phyloP scores from a whole-genome alignment of 805 yeast genomes.

The Pichia rugopelliculosa region DNA sequence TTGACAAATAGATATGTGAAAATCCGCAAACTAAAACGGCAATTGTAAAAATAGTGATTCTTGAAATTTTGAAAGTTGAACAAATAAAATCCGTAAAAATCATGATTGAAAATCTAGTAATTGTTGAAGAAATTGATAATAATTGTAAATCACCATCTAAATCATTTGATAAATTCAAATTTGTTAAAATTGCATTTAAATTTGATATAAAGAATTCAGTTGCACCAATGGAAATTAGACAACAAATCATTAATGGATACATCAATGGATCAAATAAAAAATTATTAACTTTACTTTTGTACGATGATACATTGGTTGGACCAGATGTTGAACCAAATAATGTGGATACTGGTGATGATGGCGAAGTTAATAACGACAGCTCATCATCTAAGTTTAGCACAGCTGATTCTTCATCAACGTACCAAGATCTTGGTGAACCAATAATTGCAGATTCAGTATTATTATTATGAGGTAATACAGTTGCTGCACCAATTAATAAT shows the following conservation, averaged over 20 bases:
- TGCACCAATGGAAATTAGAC: slow-evolving; percentile 71
- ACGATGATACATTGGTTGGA: slow-evolving; percentile 3
- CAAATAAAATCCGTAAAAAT: slow-evolving; percentile 56
- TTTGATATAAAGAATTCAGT: slow-evolving; percentile 82
- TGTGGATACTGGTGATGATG: slow-evolving; percentile 3
- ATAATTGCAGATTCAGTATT: slow-evolving; percentile 19
- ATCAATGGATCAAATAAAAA: slow-evolving; percentile 49
- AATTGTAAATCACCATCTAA: slow-evolving; percentile 21
- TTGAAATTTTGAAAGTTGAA: slow-evolving; percentile 19
- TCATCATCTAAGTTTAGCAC: slow-evolving; percentile 22
- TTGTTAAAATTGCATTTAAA: slow-evolving; percentile 44
- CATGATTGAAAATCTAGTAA: slow-evolving; percentile 62
- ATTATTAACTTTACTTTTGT: slow-evolving; percentile 11
- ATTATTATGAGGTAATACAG: slow-evolving; percentile 18
- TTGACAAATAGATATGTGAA: slow-evolving; percentile 26
- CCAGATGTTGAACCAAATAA: background rate
- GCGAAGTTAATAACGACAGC: slow-evolving; percentile 20
- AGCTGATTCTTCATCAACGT: slow-evolving; percentile 21
- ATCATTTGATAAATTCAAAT: slow-evolving; percentile 12
- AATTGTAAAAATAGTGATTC: slow-evolving; percentile 22
- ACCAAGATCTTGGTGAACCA: slow-evolving; percentile 26
- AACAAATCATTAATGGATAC: slow-evolving; percentile 55
- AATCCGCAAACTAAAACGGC: slow-evolving; percentile 22
- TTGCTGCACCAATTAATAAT: slow-evolving; percentile 27
- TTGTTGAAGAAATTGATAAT: slow-evolving; percentile 58